These are phyloP conservation scores for Phytopythium chamaehyphon DNA, from an alignment of 352 stramenopile species.

Conservation along the genomic window DNA sequence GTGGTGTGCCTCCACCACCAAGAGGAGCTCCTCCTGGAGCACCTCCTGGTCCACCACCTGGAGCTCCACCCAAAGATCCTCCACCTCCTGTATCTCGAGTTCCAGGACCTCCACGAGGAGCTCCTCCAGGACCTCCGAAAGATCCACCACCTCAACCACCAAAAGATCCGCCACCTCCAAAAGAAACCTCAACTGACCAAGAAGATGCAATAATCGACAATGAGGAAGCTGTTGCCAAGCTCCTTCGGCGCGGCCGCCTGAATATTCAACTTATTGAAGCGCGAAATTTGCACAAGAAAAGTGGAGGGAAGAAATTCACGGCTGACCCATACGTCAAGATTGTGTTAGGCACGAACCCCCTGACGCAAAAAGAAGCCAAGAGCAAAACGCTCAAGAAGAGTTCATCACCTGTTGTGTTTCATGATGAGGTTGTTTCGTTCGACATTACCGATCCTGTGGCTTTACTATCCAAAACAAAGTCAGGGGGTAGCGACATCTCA, in stretches of 20 bases:
- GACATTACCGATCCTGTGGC: constrained; percentile 76
- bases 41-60: constrained; percentile 16
- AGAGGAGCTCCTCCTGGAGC: constrained; percentile 19
- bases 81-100: constrained; percentile 21
- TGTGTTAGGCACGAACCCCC: constrained; percentile 63
- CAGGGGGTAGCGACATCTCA: constrained; percentile 43
- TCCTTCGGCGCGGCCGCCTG: constrained; percentile 65
- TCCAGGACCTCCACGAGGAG: constrained; percentile 19
- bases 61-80: constrained; percentile 11
- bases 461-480: constrained; percentile 41
- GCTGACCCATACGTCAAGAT: constrained; percentile 84
- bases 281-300: constrained; percentile 54
- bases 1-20: constrained; percentile 16
- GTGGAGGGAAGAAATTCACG: constrained; percentile 52
- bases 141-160: constrained; percentile 46
- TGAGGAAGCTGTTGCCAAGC: constrained; percentile 28
- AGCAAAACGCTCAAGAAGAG: constrained; percentile 85
- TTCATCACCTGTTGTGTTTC: constrained; percentile 73
- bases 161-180: constrained; percentile 35
- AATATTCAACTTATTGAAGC: constrained; percentile 73
- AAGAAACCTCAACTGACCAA: constrained; percentile 4
- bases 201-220: constrained; percentile 9
- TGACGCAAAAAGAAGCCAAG: constrained; percentile 66
- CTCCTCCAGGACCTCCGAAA: constrained; percentile 40
- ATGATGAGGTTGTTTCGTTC: constrained; percentile 78